Conservation (phyloP, 331 rosid genomes). For the Quercus phellos region DNA sequence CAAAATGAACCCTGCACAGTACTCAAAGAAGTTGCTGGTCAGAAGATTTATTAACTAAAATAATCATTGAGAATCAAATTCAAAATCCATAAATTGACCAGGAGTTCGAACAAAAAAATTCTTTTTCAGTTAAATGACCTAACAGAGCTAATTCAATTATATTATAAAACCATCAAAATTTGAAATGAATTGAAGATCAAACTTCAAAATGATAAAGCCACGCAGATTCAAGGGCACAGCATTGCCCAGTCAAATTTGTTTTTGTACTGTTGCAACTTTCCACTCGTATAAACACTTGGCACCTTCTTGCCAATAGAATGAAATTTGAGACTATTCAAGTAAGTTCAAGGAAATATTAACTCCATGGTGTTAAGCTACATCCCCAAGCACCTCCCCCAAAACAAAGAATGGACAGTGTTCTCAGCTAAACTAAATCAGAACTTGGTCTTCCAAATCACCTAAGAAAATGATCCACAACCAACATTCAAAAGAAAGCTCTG, state of each 20-base stretch:
- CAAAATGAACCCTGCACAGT: slow-evolving; percentile 47
- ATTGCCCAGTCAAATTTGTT: not conserved
- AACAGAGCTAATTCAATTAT: not conserved
- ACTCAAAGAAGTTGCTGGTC: slow-evolving; percentile 7
- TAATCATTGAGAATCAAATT: not conserved
- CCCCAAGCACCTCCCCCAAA: no score
- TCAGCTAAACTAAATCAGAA: no score
- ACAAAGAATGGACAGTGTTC: no score
- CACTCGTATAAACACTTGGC: not conserved
- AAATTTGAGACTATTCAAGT: not conserved
- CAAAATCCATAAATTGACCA: not conserved
- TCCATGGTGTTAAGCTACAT: not conserved
- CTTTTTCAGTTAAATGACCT: not conserved
- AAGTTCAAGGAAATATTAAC: not conserved
- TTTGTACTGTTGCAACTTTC: not conserved
- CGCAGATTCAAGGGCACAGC: not conserved
- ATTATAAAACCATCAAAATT: not conserved
- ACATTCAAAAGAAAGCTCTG: no score
- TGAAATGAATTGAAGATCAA: not conserved
- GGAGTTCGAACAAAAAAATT: not conserved
- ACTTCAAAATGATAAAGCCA: not conserved
- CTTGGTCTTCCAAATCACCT: no score
- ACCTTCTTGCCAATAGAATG: not conserved
- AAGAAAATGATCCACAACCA: no score
- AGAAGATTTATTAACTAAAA: not conserved